Conservation (phyloP, 371 early-diverging fungal genomes). For the Mucor velutinosus region DNA sequence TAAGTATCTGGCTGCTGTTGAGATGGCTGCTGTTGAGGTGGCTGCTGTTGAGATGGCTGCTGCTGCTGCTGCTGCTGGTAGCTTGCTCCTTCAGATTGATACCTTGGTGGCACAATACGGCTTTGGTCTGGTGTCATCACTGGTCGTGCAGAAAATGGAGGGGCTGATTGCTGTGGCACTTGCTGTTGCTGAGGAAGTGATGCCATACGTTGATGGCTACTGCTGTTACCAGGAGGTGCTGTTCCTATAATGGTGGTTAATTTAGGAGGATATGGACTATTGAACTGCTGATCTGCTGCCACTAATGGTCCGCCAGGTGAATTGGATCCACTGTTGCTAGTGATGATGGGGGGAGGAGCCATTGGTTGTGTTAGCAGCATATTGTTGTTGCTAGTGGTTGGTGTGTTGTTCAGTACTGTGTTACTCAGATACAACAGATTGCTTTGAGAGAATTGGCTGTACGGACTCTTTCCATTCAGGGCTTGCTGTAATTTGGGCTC, state of each 20-base stretch:
- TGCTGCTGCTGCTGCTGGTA: too few relatives aligned
- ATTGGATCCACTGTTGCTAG: background rate
- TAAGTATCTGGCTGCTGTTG: slow-evolving; percentile 1
- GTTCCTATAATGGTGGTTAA: slow-evolving; percentile 12
- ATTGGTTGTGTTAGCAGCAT: slow-evolving; percentile 23
- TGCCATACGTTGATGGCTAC: background rate
- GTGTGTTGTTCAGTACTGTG: background rate
- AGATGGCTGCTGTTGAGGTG: background rate
- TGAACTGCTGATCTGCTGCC: background rate
- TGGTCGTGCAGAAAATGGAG: background rate
- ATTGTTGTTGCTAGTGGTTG: slow-evolving; percentile 1
- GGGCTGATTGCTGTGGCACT: background rate
- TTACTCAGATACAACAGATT: slow-evolving; percentile 19
- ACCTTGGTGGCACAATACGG: slow-evolving; percentile 4
- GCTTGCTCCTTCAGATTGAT: slow-evolving; percentile 2
- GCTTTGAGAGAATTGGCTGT: slow-evolving; percentile 23
- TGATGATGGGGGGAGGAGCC: slow-evolving; percentile 7
- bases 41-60: background rate
- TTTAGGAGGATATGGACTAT: slow-evolving; percentile 10
- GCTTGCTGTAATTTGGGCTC: slow-evolving; percentile 20
- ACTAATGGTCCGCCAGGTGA: background rate
- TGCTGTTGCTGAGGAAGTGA: background rate
- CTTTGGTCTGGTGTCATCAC: background rate
- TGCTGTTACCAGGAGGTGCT: background rate
- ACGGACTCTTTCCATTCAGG: slow-evolving; percentile 17